phyloP scores from a whole-genome alignment of 208 protist genomes.

The Acanthamoeba lenticulata region DNA sequence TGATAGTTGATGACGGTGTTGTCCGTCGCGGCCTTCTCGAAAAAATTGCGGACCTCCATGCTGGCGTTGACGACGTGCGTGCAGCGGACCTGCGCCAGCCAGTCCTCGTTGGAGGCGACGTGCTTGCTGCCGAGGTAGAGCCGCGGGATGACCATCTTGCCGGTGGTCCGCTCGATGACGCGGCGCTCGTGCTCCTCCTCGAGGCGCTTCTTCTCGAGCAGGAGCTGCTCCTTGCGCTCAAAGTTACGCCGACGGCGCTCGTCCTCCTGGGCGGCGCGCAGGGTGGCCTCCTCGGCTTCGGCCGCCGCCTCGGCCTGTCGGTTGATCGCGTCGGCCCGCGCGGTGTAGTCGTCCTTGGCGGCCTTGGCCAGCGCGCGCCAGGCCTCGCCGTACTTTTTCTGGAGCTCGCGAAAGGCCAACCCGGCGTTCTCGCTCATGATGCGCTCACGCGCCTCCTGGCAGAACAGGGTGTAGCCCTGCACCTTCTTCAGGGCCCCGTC shows the following conservation, averaged over 20 bases:
- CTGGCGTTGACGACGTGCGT: constrained; percentile 12
- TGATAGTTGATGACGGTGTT: background rate
- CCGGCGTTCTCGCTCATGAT: background rate
- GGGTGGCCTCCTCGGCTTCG: background rate
- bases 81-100: background rate
- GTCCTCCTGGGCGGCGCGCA: background rate
- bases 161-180: background rate
- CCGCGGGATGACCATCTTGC: constrained; percentile 24
- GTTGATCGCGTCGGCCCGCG: constrained; percentile 12
- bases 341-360: background rate
- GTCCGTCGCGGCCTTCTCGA: background rate
- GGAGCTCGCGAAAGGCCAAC: constrained; percentile 23
- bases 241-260: background rate
- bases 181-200: constrained; percentile 22
- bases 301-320: background rate
- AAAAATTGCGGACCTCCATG: constrained; percentile 29
- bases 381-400: constrained; percentile 23
- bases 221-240: background rate
- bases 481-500: background rate
- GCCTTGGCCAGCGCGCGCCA: constrained; percentile 37
- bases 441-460: background rate
- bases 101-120: background rate
- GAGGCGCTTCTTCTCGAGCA: background rate
- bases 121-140: constrained; percentile 15
- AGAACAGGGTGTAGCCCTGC: constrained; percentile 52